phyloP scores from a whole-genome alignment of 192 early-diverging fungal species.

The Geranomyces variabilis region DNA sequence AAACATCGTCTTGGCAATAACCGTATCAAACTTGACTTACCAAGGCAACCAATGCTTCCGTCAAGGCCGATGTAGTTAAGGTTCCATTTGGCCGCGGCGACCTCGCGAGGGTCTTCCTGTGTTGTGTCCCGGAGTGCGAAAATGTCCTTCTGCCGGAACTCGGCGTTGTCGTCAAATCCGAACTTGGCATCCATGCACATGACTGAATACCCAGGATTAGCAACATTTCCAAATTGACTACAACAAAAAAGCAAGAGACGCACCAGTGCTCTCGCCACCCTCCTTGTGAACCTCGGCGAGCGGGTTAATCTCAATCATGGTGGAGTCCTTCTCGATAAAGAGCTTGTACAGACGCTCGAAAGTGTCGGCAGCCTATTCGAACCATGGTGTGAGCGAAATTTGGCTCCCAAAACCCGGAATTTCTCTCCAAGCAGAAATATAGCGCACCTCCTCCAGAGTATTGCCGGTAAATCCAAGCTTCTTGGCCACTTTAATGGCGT shows the following conservation, averaged over 20 bases:
- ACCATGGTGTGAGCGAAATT: background rate
- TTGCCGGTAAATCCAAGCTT: slow-evolving; percentile 88
- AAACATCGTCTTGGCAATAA: background rate
- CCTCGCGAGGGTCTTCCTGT: slow-evolving; percentile 98
- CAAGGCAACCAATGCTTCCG: slow-evolving; percentile 95
- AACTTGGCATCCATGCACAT: slow-evolving; percentile 99
- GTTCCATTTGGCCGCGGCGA: slow-evolving; percentile 93
- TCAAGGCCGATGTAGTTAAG: slow-evolving; percentile 99
- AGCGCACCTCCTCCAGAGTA: slow-evolving; percentile 63
- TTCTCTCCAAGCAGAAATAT: background rate
- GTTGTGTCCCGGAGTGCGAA: slow-evolving; percentile 86
- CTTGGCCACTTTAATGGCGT: slow-evolving; percentile 77
- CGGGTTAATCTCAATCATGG: slow-evolving; percentile 99
- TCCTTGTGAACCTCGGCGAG: slow-evolving; percentile 88
- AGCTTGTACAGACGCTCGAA: slow-evolving; percentile 93
- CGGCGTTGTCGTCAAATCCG: slow-evolving; percentile 99
- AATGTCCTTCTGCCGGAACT: slow-evolving; percentile 93
- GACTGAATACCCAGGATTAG: slow-evolving; percentile 44
- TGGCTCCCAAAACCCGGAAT: background rate
- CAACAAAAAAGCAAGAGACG: background rate
- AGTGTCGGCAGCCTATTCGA: slow-evolving; percentile 78
- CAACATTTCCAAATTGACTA: background rate
- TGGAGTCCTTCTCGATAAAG: slow-evolving; percentile 96
- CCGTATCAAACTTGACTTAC: slow-evolving; percentile 40
- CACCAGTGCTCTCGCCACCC: slow-evolving; percentile 60